Conservation (phyloP, 1,284 basidiomycete species). For the Ceratobasidium sp. region DNA sequence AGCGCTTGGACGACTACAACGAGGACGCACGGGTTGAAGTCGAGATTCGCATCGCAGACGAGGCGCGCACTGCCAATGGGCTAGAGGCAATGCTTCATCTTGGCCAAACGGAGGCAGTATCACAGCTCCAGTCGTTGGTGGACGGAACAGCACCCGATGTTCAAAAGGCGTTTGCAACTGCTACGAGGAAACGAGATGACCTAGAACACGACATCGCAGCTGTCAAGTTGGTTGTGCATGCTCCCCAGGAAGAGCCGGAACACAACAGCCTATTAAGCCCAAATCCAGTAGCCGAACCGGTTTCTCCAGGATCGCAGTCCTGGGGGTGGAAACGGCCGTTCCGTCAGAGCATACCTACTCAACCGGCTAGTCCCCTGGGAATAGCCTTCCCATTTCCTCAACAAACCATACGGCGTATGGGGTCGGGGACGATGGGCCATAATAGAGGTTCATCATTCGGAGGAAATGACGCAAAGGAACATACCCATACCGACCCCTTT, state of each 20-base stretch:
- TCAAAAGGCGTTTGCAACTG: slow-evolving; percentile 57
- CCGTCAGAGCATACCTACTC: slow-evolving; percentile 9
- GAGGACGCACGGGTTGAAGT: slow-evolving; percentile 87
- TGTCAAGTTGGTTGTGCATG: slow-evolving; percentile 66
- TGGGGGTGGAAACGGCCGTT: slow-evolving; percentile 14
- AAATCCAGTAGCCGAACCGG: neutral
- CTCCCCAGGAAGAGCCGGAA: slow-evolving; percentile 43
- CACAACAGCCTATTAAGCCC: neutral
- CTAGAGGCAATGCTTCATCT: slow-evolving; percentile 75
- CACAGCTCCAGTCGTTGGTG: slow-evolving; percentile 67
- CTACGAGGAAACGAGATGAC: slow-evolving; percentile 71
- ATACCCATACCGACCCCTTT: slow-evolving; percentile 60
- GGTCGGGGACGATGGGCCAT: slow-evolving; percentile 53
- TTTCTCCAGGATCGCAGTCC: neutral
- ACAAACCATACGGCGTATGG: slow-evolving; percentile 41
- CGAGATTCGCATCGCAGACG: slow-evolving; percentile 83
- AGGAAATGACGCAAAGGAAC: slow-evolving; percentile 58
- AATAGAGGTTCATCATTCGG: slow-evolving; percentile 63
- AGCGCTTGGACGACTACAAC: slow-evolving; percentile 76
- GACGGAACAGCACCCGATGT: slow-evolving; percentile 62
- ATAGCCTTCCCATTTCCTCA: neutral
- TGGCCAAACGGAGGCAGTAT: slow-evolving; percentile 61
- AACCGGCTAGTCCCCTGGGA: neutral
- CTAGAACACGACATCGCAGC: slow-evolving; percentile 80
- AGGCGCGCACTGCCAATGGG: slow-evolving; percentile 71